phyloP scores from a whole-genome alignment of 495 filamentous ascomycete genomes.

The Neurospora tetraspora region DNA sequence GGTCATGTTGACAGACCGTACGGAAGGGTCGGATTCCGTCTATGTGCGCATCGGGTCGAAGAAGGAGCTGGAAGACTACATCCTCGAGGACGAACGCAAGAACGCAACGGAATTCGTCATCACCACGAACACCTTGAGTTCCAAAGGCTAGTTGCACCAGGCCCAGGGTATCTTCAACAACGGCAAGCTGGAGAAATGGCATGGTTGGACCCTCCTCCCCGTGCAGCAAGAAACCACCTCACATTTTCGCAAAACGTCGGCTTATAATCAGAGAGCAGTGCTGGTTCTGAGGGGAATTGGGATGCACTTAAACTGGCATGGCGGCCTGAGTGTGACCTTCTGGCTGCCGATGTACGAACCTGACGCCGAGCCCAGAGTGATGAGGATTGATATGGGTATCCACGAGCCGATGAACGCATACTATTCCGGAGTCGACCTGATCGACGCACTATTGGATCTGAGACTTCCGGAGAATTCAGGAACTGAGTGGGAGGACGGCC shows the following conservation, averaged over 20 bases:
- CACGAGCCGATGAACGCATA: neutral
- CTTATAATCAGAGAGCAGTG: neutral
- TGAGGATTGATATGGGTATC: neutral
- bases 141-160: neutral
- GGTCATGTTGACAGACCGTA: neutral
- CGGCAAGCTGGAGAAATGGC: neutral
- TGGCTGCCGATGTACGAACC: neutral
- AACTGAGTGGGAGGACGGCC: neutral
- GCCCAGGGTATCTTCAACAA: constrained; percentile 1
- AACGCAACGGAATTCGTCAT: neutral
- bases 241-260: neutral
- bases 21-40: neutral
- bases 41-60: neutral
- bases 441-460: neutral
- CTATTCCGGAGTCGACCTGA: neutral
- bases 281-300: neutral
- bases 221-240: neutral
- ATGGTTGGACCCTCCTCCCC: neutral
- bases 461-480: neutral
- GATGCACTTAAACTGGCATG: neutral
- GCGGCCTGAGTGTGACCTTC: neutral
- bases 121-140: neutral
- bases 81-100: neutral
- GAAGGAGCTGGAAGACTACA: neutral
- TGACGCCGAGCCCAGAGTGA: neutral